Percentiles rank a stretch among this genome's conserved stretches.
Conservation (phyloP, 768 basidiomycete genomes). For the Termitomyces sp. region DNA sequence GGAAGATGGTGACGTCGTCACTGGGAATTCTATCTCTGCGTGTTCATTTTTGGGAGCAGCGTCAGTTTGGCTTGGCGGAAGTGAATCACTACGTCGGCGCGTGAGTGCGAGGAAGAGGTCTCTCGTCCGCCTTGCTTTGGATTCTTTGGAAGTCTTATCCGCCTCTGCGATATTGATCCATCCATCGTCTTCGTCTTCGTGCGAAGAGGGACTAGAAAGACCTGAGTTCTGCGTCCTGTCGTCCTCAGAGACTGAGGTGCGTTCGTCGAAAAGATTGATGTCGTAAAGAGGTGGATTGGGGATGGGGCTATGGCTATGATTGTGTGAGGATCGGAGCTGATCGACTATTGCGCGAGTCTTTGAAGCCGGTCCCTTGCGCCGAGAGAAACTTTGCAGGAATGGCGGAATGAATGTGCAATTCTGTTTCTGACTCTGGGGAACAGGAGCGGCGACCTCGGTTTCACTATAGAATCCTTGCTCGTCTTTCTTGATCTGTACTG, state of each 20-base stretch:
- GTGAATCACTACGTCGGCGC: constrained; percentile 33
- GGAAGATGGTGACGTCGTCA: constrained; percentile 18
- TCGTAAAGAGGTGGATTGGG: constrained; percentile 29
- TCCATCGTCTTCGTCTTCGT: constrained; percentile 38
- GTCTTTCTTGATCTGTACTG: constrained; percentile 43
- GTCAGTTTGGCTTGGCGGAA: constrained; percentile 21
- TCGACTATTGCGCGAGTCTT: constrained; percentile 59
- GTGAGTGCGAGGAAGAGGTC: constrained; percentile 37
- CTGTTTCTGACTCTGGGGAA: constrained; percentile 21
- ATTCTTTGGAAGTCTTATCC: constrained; percentile 15
- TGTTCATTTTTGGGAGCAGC: constrained; percentile 9
- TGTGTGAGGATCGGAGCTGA: constrained; percentile 34
- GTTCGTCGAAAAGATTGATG: constrained; percentile 23
- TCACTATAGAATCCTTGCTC: constrained; percentile 48
- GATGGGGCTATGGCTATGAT: constrained; percentile 22
- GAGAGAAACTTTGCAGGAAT: constrained; percentile 38
- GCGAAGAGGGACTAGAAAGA: constrained; percentile 23
- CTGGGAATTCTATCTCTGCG: constrained; percentile 4
- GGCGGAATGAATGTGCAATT: constrained; percentile 37
- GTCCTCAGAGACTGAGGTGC: constrained; percentile 34
- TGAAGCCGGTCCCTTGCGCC: constrained; percentile 37
- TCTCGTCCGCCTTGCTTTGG: constrained; percentile 34
- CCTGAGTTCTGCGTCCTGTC: constrained; percentile 26
- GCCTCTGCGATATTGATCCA: constrained; percentile 34
- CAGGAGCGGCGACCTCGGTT: constrained; percentile 25